A percentile compares a stretch with the other conserved stretches of the same genome.
Evolutionary conservation across 495 filamentous ascomycete genomes (phyloP).

Genomic region (Podospora pseudoanserina): DNA sequence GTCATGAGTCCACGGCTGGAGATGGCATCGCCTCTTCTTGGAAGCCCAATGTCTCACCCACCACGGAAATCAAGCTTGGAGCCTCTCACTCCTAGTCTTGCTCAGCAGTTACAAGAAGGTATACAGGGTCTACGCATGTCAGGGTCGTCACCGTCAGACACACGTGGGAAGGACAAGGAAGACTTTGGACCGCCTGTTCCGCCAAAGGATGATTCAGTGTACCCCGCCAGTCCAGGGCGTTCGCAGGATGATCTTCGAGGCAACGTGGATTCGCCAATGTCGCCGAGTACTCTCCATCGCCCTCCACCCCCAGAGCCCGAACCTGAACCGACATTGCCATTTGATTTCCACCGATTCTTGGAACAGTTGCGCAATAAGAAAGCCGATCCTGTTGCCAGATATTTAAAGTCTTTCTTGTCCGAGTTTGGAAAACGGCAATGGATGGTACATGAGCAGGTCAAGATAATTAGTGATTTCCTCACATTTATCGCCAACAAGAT

Average conservation of each 20-base stretch:
- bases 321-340: slow-evolving; percentile 83
- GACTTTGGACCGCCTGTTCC: slow-evolving; percentile 51
- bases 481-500: slow-evolving; percentile 99
- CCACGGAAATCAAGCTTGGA: slow-evolving; percentile 83
- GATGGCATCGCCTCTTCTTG: slow-evolving; percentile 65
- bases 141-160: slow-evolving; percentile 34
- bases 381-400: slow-evolving; percentile 93
- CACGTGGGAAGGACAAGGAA: slow-evolving; percentile 37
- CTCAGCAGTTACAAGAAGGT: slow-evolving; percentile 41
- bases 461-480: slow-evolving; percentile 95
- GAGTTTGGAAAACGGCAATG: slow-evolving; percentile 98
- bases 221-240: slow-evolving; percentile 30
- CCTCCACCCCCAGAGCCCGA: slow-evolving; percentile 80
- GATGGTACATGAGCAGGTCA: slow-evolving; percentile 99
- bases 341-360: slow-evolving; percentile 96
- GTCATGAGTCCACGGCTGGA: slow-evolving; percentile 80
- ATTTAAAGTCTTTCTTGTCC: slow-evolving; percentile 85
- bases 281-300: slow-evolving; percentile 57
- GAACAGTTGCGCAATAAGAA: slow-evolving; percentile 93
- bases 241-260: slow-evolving; percentile 36
- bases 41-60: slow-evolving; percentile 62
- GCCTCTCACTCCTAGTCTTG: slow-evolving; percentile 50
- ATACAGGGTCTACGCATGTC: slow-evolving; percentile 45
- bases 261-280: slow-evolving; percentile 41
- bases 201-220: slow-evolving; percentile 44